Evolutionary conservation across 257 asterid species (phyloP).

Genomic region (Cruciata laevipes): DNA sequence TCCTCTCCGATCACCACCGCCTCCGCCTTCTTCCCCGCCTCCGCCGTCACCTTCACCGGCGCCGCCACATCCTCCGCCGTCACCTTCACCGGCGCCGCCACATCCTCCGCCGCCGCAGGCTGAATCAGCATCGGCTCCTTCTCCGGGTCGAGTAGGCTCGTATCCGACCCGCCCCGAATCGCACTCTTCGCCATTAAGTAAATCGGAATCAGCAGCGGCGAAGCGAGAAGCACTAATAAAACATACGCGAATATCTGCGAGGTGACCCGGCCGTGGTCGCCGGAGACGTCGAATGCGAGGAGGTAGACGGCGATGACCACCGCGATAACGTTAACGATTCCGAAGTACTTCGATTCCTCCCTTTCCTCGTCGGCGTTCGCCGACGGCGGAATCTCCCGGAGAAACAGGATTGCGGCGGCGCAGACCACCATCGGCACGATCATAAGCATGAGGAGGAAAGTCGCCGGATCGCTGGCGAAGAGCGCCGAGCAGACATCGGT

Average conservation of each 20-base stretch:
- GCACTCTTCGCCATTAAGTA: constrained; percentile 27
- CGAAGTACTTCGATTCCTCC: constrained; percentile 59
- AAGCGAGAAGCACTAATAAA: constrained; percentile 49
- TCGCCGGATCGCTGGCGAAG: constrained; percentile 73
- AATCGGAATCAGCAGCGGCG: constrained; percentile 67
- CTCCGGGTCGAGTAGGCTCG: constrained; percentile 31
- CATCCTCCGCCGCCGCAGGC: constrained; percentile 15
- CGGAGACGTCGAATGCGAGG: constrained; percentile 60
- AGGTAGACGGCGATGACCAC: constrained; percentile 62
- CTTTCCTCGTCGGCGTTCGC: constrained; percentile 50
- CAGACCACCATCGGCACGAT: constrained; percentile 64
- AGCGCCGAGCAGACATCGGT: constrained; percentile 89
- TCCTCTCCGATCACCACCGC: constrained; percentile 73
- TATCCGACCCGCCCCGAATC: constrained; percentile 26
- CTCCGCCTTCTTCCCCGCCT: constrained; percentile 12
- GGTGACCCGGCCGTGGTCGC: constrained; percentile 43
- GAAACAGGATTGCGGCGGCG: constrained; percentile 63
- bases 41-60: constrained; percentile 6
- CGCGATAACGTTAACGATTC: constrained; percentile 65
- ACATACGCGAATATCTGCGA: constrained; percentile 61
- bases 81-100: constrained; percentile 1
- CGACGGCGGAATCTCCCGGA: constrained; percentile 89
- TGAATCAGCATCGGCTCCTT: constrained; percentile 34
- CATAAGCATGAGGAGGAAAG: constrained; percentile 65
- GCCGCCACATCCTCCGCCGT: constrained; percentile 16